These are phyloP conservation scores for Metarhizium album DNA, from an alignment of 2,329 filamentous ascomycete genomes.

Conservation along the genomic window DNA sequence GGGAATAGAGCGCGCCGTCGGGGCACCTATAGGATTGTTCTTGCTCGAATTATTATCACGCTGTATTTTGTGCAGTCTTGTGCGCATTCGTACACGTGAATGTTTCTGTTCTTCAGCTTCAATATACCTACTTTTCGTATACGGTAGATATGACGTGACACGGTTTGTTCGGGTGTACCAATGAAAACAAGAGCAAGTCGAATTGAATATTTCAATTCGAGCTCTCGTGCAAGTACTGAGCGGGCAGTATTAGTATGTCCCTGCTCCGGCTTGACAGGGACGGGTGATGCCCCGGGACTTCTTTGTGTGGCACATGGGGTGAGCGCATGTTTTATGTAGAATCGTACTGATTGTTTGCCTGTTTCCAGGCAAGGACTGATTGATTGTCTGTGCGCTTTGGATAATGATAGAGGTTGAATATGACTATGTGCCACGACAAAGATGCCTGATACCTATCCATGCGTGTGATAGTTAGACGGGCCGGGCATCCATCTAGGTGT, in stretches of 20 bases:
- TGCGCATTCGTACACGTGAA: not conserved
- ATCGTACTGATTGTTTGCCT: no score
- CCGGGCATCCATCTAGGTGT: no score
- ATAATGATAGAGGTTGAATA: no score
- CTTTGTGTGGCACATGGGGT: not conserved
- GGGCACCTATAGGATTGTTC: not conserved
- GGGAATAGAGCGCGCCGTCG: not conserved
- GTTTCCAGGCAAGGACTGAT: no score
- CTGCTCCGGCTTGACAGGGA: not conserved
- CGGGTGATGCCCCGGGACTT: not conserved
- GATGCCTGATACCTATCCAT: no score
- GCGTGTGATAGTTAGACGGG: no score
- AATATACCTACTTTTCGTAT: not conserved
- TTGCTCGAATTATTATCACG: not conserved
- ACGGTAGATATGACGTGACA: not conserved
- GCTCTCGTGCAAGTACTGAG: no score
- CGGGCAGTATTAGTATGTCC: not conserved
- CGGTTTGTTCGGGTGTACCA: not conserved
- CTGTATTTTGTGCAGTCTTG: not conserved
- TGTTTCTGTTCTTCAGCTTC: not conserved
- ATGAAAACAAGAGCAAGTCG: not conserved
- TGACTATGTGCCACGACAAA: no score
- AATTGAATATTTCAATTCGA: no score
- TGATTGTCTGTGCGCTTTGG: no score
- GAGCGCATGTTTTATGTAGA: no score